A percentile compares a stretch with the other conserved stretches of the same genome.
phyloP scores from a whole-genome alignment of 1,139 yeast genomes.

The Magnusiomyces fungicola region DNA sequence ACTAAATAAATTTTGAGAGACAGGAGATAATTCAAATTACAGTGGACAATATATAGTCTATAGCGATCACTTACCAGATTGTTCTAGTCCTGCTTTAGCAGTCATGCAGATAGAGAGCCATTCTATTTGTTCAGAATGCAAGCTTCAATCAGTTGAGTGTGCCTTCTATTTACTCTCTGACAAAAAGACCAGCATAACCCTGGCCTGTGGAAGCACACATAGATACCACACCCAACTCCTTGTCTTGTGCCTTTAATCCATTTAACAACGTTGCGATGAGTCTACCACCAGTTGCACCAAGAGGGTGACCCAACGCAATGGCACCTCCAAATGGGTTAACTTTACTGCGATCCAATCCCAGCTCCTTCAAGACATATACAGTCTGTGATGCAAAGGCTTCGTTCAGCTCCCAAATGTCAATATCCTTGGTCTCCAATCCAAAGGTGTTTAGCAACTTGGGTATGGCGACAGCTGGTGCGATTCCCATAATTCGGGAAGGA shows the following conservation, averaged over 20 bases:
- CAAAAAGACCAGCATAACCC: slow-evolving; percentile 39
- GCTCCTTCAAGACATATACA: slow-evolving; percentile 31
- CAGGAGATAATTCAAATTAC: no score
- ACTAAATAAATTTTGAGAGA: no score
- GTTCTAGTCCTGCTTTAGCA: no score
- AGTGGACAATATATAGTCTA: no score
- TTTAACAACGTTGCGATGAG: slow-evolving; percentile 35
- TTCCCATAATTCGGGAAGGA: slow-evolving; percentile 37
- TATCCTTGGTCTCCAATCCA: slow-evolving; percentile 29
- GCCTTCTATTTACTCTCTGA: slow-evolving; percentile 29
- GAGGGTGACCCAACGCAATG: slow-evolving; percentile 40
- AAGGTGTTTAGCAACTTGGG: slow-evolving; percentile 32
- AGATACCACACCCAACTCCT: slow-evolving; percentile 36
- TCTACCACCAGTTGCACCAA: slow-evolving; percentile 40
- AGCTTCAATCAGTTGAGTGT: no score
- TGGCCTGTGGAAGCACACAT: slow-evolving; percentile 44
- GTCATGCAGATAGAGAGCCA: no score
- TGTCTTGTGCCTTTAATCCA: slow-evolving; percentile 31
- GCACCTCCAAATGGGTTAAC: slow-evolving; percentile 42
- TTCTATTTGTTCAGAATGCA: no score
- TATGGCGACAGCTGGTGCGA: slow-evolving; percentile 38
- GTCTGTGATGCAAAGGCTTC: slow-evolving; percentile 42
- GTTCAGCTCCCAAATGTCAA: slow-evolving; percentile 37
- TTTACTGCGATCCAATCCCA: slow-evolving; percentile 32
- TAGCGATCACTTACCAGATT: no score